Evolutionary conservation across 306 rosid genomes (phyloP).

Genomic region (Prunus mongolica): DNA sequence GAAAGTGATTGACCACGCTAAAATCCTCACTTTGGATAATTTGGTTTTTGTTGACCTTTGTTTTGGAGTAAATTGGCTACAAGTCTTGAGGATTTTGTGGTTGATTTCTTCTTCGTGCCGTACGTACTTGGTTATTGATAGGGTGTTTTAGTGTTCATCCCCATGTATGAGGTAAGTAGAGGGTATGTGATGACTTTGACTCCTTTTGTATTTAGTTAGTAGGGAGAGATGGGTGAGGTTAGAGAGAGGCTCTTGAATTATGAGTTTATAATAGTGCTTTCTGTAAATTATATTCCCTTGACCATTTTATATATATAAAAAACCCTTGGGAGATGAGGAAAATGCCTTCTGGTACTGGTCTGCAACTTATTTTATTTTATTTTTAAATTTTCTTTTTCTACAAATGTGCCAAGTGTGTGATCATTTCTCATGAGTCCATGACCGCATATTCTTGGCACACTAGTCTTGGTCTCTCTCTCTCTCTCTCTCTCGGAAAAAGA

Average conservation of each 20-base stretch:
- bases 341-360: neutral
- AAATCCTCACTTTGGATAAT: constrained; percentile 1
- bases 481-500: neutral
- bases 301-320: neutral
- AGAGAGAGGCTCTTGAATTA: constrained; percentile 1
- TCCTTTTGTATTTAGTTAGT: constrained; percentile 5
- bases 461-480: neutral
- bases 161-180: neutral
- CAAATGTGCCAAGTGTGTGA: neutral
- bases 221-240: constrained; percentile 15
- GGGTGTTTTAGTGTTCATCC: constrained; percentile 13
- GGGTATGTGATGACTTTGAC: constrained; percentile 4
- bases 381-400: too few species aligned
- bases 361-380: too few species aligned
- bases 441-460: neutral
- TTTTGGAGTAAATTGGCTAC: neutral
- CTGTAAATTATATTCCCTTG: constrained; percentile 21
- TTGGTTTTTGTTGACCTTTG: neutral
- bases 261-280: constrained; percentile 9
- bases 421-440: neutral
- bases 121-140: neutral
- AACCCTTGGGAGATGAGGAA: constrained; percentile 6
- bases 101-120: neutral
- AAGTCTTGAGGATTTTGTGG: neutral
- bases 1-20: constrained; percentile 20